A percentile compares a stretch with the other conserved stretches of the same genome.
Conservation (phyloP, 768 basidiomycete species). For the Rhodotorula kratochvilovae region DNA sequence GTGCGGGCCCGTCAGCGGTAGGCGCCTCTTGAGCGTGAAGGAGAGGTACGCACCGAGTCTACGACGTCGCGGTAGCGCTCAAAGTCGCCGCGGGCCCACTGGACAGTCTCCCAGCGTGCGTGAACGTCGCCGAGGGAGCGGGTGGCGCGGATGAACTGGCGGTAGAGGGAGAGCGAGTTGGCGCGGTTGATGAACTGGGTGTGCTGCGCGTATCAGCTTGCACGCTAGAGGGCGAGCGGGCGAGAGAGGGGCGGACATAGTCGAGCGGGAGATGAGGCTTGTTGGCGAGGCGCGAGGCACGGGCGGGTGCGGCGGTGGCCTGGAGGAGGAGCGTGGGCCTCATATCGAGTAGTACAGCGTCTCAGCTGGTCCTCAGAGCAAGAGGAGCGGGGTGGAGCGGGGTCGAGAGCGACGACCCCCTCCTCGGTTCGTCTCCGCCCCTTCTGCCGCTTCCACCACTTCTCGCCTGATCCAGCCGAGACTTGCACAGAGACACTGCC, state of each 20-base stretch:
- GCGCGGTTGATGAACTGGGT: conserved; percentile 39
- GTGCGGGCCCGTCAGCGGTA: neutral
- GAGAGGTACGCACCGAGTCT: conserved; percentile 25
- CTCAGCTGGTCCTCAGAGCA: neutral
- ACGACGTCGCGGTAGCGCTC: conserved; percentile 32
- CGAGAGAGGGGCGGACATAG: conserved; percentile 12
- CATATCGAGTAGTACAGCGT: neutral
- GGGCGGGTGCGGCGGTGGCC: neutral
- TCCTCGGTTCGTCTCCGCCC: too few species aligned
- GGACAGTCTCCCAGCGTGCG: conserved; percentile 36
- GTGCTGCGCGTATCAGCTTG: neutral
- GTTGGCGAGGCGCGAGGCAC: conserved; percentile 24
- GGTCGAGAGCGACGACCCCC: neutral
- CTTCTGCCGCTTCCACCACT: neutral
- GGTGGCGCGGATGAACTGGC: conserved; percentile 39
- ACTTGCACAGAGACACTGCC: too few species aligned
- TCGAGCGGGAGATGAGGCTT: conserved; percentile 32
- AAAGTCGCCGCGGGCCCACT: conserved; percentile 38
- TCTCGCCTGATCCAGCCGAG: too few species aligned
- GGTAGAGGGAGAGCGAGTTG: conserved; percentile 36
- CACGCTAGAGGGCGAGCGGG: neutral
- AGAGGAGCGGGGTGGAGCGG: too few species aligned
- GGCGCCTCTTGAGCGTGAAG: neutral
- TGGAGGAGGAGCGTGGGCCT: neutral
- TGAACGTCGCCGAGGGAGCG: conserved; percentile 22